Percentiles rank a stretch among this genome's conserved stretches.
Evolutionary conservation across 345 rosid species (phyloP).

Genomic region (Reutealis trisperma): DNA sequence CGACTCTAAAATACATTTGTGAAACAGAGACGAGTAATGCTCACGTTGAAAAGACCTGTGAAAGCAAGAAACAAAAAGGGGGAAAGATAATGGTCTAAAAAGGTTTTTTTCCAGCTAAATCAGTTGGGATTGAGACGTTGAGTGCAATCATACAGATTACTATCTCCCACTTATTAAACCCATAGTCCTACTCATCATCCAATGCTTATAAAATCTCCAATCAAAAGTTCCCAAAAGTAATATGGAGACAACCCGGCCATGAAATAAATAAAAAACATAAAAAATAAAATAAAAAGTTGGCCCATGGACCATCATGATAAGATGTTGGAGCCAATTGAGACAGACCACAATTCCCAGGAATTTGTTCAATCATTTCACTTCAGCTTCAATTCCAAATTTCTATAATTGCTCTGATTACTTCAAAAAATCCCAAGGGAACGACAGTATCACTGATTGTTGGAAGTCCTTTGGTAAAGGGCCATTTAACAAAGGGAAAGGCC

Average conservation of each 20-base stretch:
- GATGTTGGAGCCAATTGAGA: background rate
- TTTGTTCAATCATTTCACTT: background rate
- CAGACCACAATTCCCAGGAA: background rate
- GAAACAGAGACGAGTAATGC: background rate
- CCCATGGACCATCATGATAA: constrained; percentile 11
- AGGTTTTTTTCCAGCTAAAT: background rate
- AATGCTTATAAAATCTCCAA: background rate
- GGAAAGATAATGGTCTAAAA: constrained; percentile 6
- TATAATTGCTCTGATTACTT: background rate
- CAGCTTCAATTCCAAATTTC: background rate
- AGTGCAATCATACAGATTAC: background rate
- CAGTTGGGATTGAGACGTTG: background rate
- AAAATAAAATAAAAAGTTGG: background rate
- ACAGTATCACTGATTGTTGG: background rate
- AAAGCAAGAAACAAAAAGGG: constrained; percentile 8
- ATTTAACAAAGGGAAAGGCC: background rate
- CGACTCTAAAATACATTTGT: background rate
- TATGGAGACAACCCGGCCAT: constrained; percentile 2
- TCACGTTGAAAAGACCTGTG: background rate
- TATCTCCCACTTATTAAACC: background rate
- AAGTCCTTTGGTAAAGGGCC: background rate
- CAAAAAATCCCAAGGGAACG: background rate
- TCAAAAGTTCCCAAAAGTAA: background rate
- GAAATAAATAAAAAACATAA: no score
- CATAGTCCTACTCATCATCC: background rate